Evolutionary conservation across 495 filamentous ascomycete species (phyloP), one percentile per base, ranked within the genome.

Genomic region (Tuber umbilicatum): DNA sequence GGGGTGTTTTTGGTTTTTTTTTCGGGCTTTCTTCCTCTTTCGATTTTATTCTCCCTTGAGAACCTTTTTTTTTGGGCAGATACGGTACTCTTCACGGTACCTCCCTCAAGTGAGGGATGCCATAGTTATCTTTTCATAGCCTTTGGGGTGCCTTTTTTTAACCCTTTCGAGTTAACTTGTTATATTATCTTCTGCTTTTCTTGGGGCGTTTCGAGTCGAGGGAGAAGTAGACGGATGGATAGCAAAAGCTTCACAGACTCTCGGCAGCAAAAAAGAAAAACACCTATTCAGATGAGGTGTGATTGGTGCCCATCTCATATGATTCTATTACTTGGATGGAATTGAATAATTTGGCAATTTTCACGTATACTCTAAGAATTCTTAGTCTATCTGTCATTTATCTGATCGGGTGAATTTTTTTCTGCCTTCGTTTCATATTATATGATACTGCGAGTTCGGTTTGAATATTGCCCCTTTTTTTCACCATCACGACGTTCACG

Each of bases 291-390:
- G 55, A 64, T 64, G 55, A 35, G 55, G 27, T 12, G 31, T 19
- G 14, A 64, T 64, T 17, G 31, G 19, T 31, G 27, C 55, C 27
- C 55, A 64, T 64, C 55, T 64, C 27, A 64, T 31, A 35, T 1
- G 14, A 64, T 35, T 64, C 27, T 64, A 64, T 64, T 64, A 35
- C 27, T 64, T 64, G 55, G 55, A 64, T 55, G 50, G 50, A 17
- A 64, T 64, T 64, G 55, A 64, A 64, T 64, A 64, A 64, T 35
- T 64, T 64, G 12, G 55, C 27, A 64, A 17, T 64, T 64, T 31
- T 64, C 55, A 17, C 31, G 27, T 35, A 64, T 31, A 60, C 55
- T 64, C 27, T 64, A 64, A 64, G 55, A 64, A 64, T 64, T 19
- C 55, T 64, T 17, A 64, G 55, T 31, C 55, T 35, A 64, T 64